Evolutionary conservation across 1,284 basidiomycete species (phyloP).

Genomic region (Veloboletus limbatus): DNA sequence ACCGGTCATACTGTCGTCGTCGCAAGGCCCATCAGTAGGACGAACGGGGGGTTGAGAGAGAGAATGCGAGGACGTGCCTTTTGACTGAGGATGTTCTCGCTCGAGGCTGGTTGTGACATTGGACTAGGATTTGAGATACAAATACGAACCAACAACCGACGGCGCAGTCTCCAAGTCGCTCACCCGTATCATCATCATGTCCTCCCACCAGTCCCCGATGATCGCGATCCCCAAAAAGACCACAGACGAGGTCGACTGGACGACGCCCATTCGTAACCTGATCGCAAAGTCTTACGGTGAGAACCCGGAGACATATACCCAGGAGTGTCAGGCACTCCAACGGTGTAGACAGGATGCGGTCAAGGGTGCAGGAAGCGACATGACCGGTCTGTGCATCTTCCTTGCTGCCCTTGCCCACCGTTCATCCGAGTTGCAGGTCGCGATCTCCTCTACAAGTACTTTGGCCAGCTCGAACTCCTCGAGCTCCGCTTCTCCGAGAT

Average conservation of each 20-base stretch:
- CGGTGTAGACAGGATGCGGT: conserved; percentile 95
- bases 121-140: conserved; percentile 24
- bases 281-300: conserved; percentile 95
- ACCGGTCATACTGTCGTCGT: conserved; percentile 85
- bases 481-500: conserved; percentile 97
- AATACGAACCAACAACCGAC: conserved; percentile 26
- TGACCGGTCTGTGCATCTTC: conserved; percentile 62
- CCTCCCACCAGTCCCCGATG: conserved; percentile 76
- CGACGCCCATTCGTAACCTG: conserved; percentile 78
- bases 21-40: too few species aligned
- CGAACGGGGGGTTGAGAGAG: too few species aligned
- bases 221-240: conserved; percentile 77
- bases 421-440: conserved; percentile 52
- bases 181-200: conserved; percentile 45
- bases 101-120: conserved; percentile 69
- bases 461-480: conserved; percentile 96
- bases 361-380: conserved; percentile 90
- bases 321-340: conserved; percentile 83
- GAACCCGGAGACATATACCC: conserved; percentile 81
- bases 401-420: not conserved
- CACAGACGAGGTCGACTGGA: conserved; percentile 90
- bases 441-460: conserved; percentile 98
- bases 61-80: conserved; percentile 76
- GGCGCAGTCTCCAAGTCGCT: conserved; percentile 10
- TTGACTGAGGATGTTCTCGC: conserved; percentile 82